Conservation (phyloP, 768 basidiomycete species). For the Leccinum barrowsii region DNA sequence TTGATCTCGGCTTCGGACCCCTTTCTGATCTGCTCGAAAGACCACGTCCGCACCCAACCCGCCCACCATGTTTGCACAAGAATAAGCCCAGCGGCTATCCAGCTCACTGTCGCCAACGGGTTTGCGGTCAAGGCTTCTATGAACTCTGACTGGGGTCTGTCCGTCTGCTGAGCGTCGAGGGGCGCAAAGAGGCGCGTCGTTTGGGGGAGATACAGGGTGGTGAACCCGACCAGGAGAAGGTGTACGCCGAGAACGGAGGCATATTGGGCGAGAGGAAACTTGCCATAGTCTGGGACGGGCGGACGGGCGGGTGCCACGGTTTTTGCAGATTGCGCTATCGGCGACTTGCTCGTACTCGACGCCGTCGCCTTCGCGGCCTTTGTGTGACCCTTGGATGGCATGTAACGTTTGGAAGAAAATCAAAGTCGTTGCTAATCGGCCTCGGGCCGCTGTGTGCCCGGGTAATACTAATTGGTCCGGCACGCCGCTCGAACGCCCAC, state of each 20-base stretch:
- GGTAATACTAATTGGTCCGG: too few species aligned
- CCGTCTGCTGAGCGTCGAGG: constrained; percentile 35
- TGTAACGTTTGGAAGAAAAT: not conserved
- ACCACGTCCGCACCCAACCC: constrained; percentile 60
- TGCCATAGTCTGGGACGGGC: constrained; percentile 4
- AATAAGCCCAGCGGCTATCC: constrained; percentile 50
- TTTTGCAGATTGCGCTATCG: not conserved
- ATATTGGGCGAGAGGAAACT: constrained; percentile 56
- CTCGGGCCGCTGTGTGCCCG: not conserved
- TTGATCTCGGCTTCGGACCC: constrained; percentile 42
- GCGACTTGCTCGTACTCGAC: not conserved
- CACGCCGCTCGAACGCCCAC: too few species aligned
- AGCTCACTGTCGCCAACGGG: constrained; percentile 55
- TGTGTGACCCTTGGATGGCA: constrained; percentile 1
- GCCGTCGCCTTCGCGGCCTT: not conserved
- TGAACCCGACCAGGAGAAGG: constrained; percentile 60
- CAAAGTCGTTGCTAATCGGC: not conserved
- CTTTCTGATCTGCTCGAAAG: constrained; percentile 38
- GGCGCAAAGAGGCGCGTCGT: constrained; percentile 44
- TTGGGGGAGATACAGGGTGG: constrained; percentile 68
- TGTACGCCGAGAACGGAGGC: constrained; percentile 67
- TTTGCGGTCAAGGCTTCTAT: constrained; percentile 61
- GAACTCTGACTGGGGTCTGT: constrained; percentile 70
- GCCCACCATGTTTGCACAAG: constrained; percentile 72
- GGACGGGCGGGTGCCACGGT: not conserved